phyloP scores from a whole-genome alignment of 2,329 filamentous ascomycete genomes.

The Claviceps maximensis region DNA sequence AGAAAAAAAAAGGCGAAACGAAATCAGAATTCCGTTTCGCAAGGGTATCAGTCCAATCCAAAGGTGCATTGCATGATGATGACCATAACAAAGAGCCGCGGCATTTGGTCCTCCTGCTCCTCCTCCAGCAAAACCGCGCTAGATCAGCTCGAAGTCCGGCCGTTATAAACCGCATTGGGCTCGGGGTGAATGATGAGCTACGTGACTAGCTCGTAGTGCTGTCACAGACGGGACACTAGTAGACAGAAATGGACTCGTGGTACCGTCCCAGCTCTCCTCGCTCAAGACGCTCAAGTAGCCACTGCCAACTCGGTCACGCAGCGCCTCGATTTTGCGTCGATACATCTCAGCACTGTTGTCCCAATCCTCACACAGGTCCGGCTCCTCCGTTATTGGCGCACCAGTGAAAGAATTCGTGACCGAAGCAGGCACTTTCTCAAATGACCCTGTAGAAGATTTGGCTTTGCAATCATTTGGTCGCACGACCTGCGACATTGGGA shows the following conservation, averaged over 20 bases:
- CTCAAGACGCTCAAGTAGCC: conserved; percentile 78
- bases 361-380: conserved; percentile 40
- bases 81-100: neutral
- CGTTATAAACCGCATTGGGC: conserved; percentile 38
- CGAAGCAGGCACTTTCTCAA: neutral
- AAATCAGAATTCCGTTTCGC: neutral
- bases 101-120: neutral
- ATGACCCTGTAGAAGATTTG: neutral
- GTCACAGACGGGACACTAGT: conserved; percentile 14
- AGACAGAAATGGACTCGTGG: conserved; percentile 15
- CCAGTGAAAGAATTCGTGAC: neutral
- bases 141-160: conserved; percentile 34
- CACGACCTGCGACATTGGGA: conserved; percentile 17
- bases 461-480: conserved; percentile 22
- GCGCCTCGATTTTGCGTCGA: conserved; percentile 72
- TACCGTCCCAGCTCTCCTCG: conserved; percentile 55
- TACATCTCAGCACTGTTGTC: conserved; percentile 64
- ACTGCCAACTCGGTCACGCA: conserved; percentile 74
- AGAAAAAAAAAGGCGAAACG: neutral
- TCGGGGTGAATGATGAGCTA: conserved; percentile 18
- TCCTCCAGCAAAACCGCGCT: conserved; percentile 3
- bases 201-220: conserved; percentile 18
- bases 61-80: conserved; percentile 1
- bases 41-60: conserved; percentile 2
- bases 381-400: neutral